Conservation (phyloP, 768 basidiomycete species). For the Suillus ampliporus region DNA sequence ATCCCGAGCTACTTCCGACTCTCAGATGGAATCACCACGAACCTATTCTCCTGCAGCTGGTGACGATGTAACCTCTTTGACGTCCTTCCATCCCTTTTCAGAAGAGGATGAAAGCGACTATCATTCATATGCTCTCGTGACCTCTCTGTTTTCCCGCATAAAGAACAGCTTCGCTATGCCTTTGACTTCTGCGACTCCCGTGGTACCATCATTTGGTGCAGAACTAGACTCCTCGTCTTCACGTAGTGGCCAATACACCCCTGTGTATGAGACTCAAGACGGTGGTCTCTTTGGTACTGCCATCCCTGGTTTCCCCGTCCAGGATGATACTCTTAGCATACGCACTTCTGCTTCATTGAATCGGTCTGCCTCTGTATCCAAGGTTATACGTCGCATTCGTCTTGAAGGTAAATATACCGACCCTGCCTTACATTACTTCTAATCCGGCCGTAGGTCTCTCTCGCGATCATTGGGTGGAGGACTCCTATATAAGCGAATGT, state of each 20-base stretch:
- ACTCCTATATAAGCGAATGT: constrained; percentile 93
- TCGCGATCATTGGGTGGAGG: constrained; percentile 98
- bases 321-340: constrained; percentile 88
- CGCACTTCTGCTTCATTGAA: constrained; percentile 75
- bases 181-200: constrained; percentile 54
- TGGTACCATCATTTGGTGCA: constrained; percentile 61
- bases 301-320: constrained; percentile 93
- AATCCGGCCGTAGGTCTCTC: constrained; percentile 64
- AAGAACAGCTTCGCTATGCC: constrained; percentile 80
- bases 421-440: constrained; percentile 13
- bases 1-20: not conserved
- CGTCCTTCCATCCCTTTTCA: constrained; percentile 91
- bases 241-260: constrained; percentile 54
- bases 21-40: constrained; percentile 40
- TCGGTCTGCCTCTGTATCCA: constrained; percentile 83
- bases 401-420: constrained; percentile 70
- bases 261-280: constrained; percentile 57
- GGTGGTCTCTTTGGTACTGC: constrained; percentile 70
- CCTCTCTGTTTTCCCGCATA: constrained; percentile 80
- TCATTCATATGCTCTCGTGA: constrained; percentile 83
- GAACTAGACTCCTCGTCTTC: constrained; percentile 68
- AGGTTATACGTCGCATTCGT: constrained; percentile 87
- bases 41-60: constrained; percentile 37
- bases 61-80: constrained; percentile 74
- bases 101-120: constrained; percentile 92